phyloP scores from a whole-genome alignment of 306 rosid genomes.

The Quercus agrifolia region DNA sequence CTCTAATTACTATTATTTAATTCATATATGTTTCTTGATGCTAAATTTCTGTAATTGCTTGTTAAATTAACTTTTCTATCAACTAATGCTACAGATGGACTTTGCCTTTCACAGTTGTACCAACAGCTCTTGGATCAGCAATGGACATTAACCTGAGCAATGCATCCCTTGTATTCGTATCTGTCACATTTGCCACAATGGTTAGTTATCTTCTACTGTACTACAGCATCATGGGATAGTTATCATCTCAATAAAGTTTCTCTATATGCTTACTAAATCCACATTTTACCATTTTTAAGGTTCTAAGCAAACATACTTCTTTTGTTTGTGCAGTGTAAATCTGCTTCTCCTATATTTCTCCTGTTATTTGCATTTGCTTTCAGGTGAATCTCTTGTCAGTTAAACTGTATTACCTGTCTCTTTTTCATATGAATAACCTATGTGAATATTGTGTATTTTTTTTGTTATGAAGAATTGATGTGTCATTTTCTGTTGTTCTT shows the following conservation, averaged over 20 bases:
- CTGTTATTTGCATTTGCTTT: constrained; percentile 96
- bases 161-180: constrained; percentile 89
- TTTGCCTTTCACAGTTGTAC: constrained; percentile 99
- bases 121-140: constrained; percentile 95
- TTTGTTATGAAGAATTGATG: background rate
- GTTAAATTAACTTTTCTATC: constrained; percentile 81
- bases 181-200: constrained; percentile 99
- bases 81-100: constrained; percentile 99
- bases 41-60: constrained; percentile 16
- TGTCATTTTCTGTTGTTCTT: background rate
- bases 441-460: background rate
- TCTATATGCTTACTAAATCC: constrained; percentile 11
- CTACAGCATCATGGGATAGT: constrained; percentile 7
- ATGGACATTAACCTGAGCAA: constrained; percentile 95
- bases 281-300: background rate
- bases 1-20: constrained; percentile 1
- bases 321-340: constrained; percentile 81
- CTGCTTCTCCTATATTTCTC: constrained; percentile 97
- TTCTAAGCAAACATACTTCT: constrained; percentile 18
- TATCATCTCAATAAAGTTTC: constrained; percentile 9
- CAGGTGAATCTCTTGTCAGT: constrained; percentile 52
- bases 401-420: constrained; percentile 7
- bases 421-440: constrained; percentile 1
- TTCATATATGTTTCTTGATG: constrained; percentile 18
- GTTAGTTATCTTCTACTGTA: constrained; percentile 48